A percentile compares a stretch with the other conserved stretches of the same genome.
These are phyloP conservation scores for Arctostaphylos glauca DNA, from an alignment of 148 eudicot species.

Conservation along the genomic window DNA sequence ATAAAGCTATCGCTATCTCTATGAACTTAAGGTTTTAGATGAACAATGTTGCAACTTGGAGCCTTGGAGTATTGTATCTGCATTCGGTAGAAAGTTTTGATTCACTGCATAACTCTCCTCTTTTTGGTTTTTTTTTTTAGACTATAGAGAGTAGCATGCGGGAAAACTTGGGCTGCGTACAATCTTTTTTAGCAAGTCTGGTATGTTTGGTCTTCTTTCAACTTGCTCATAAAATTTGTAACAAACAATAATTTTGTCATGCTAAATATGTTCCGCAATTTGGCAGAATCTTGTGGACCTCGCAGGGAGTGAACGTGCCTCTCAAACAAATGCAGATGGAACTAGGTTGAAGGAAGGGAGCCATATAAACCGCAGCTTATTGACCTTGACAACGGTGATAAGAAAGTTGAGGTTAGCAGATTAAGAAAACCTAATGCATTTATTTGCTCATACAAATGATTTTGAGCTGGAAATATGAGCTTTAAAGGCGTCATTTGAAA, in stretches of 20 bases:
- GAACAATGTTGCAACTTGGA: not conserved
- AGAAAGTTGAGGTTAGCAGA: constrained; percentile 76
- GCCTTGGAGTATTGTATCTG: not conserved
- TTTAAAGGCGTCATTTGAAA: not conserved
- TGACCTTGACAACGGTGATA: constrained; percentile 89
- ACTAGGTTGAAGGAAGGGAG: constrained; percentile 88
- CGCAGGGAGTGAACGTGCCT: constrained; percentile 97
- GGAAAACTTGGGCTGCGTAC: constrained; percentile 69
- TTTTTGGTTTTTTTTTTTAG: constrained; percentile 25
- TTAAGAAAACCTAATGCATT: not conserved
- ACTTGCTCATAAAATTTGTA: constrained; percentile 10
- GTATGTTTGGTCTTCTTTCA: constrained; percentile 40
- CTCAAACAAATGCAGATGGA: constrained; percentile 85
- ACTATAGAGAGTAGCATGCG: constrained; percentile 70
- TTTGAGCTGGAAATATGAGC: not conserved
- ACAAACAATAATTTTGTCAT: not conserved
- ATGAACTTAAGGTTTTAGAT: not conserved
- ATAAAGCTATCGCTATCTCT: not conserved
- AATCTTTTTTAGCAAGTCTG: constrained; percentile 87
- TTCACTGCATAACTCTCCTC: not conserved
- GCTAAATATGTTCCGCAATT: not conserved
- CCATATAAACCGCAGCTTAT: constrained; percentile 89
- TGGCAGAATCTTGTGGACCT: constrained; percentile 96
- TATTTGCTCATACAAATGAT: not conserved
- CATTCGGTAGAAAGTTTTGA: not conserved